Evolutionary conservation across 2,329 filamentous ascomycete genomes (phyloP).

Genomic region (Cadophora malorum): DNA sequence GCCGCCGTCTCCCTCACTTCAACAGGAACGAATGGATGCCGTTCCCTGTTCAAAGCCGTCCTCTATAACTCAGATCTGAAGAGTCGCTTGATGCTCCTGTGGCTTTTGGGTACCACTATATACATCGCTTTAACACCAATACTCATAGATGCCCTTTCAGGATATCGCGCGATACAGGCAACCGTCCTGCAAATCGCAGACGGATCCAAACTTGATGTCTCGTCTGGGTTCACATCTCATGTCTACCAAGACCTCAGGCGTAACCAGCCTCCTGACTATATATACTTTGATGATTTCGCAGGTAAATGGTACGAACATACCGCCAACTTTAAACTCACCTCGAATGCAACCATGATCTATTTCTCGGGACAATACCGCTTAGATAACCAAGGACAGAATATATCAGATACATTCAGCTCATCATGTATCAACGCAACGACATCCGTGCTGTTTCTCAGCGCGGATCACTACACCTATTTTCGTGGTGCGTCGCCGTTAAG

Average conservation of each 20-base stretch:
- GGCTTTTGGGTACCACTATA: slow-evolving; percentile 13
- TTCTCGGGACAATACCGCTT: neutral
- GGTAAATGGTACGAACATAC: neutral
- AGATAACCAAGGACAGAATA: neutral
- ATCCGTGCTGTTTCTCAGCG: neutral
- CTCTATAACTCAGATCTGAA: slow-evolving; percentile 2
- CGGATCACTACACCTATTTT: slow-evolving; percentile 10
- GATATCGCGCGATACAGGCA: slow-evolving; percentile 14
- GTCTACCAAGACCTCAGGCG: slow-evolving; percentile 3
- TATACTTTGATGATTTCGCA: neutral
- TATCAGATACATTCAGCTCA: neutral
- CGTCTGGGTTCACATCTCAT: slow-evolving; percentile 5
- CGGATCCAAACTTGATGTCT: slow-evolving; percentile 1
- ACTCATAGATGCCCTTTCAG: slow-evolving; percentile 16
- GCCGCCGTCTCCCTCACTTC: neutral
- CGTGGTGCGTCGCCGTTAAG: neutral
- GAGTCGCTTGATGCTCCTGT: slow-evolving; percentile 7
- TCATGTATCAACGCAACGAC: neutral
- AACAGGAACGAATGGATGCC: neutral
- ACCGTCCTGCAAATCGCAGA: slow-evolving; percentile 9
- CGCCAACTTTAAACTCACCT: neutral
- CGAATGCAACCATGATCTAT: neutral
- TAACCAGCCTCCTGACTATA: neutral
- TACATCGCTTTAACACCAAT: slow-evolving; percentile 13
- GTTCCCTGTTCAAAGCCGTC: neutral